phyloP scores from a whole-genome alignment of 1,139 yeast genomes.

The Debaryomycetaceae sp. region DNA sequence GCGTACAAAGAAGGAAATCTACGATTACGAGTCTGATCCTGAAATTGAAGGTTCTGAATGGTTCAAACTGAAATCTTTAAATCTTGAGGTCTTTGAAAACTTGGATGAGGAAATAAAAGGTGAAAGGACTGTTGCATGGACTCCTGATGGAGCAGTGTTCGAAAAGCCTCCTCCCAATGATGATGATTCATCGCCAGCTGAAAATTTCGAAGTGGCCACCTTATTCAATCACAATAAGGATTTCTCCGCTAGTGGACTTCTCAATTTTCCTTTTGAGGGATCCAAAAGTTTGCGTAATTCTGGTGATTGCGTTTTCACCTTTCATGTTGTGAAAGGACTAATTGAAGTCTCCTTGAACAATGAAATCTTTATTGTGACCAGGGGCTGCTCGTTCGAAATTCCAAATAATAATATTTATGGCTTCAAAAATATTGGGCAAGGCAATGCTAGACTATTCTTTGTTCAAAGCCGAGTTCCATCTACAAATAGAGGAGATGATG shows the following conservation, averaged over 20 bases:
- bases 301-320: constrained; percentile 65
- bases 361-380: constrained; percentile 55
- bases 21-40: constrained; percentile 40
- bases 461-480: constrained; percentile 53
- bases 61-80: constrained; percentile 46
- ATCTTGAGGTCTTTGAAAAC: constrained; percentile 52
- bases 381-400: constrained; percentile 78
- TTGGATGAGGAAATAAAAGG: constrained; percentile 44
- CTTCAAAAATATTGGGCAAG: constrained; percentile 55
- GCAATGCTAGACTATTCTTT: constrained; percentile 64
- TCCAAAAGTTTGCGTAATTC: constrained; percentile 62
- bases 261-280: constrained; percentile 64
- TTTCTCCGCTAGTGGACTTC: constrained; percentile 72
- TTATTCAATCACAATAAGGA: constrained; percentile 66
- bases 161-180: constrained; percentile 36
- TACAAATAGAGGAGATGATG: constrained; percentile 8
- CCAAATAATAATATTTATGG: constrained; percentile 77
- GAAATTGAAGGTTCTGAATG: constrained; percentile 53
- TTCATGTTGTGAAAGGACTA: constrained; percentile 69
- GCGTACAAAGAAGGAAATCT: constrained; percentile 11
- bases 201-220: constrained; percentile 61
- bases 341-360: constrained; percentile 66
- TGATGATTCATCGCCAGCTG: constrained; percentile 33
- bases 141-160: constrained; percentile 56
- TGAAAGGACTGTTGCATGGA: constrained; percentile 61